phyloP scores from a whole-genome alignment of 345 rosid species.

The Eucalyptus cloeziana region DNA sequence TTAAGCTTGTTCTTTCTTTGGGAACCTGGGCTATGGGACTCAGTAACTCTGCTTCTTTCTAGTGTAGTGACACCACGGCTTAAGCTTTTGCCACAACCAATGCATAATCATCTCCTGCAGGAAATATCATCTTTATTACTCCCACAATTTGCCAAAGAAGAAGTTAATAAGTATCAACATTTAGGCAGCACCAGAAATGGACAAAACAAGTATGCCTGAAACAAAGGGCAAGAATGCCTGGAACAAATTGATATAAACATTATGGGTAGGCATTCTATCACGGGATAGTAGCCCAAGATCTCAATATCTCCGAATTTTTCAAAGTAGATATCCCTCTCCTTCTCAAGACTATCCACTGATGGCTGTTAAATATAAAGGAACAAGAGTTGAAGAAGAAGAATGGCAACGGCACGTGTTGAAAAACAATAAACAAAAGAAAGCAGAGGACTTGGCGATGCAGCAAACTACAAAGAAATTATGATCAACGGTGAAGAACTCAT shows the following conservation, averaged over 20 bases:
- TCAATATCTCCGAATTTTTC: slow-evolving; percentile 56
- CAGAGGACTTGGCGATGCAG: no score
- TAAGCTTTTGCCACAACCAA: background rate
- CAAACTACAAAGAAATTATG: no score
- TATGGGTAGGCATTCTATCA: slow-evolving; percentile 24
- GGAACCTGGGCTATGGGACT: slow-evolving; percentile 63
- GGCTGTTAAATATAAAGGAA: no score
- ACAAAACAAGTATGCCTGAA: background rate
- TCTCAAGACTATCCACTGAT: slow-evolving; percentile 75
- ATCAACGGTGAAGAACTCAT: no score
- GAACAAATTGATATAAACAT: no score
- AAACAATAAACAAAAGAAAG: no score
- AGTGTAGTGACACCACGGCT: slow-evolving; percentile 2
- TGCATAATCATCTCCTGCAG: background rate
- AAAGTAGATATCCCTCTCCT: slow-evolving; percentile 89
- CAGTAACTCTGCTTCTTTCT: slow-evolving; percentile 22
- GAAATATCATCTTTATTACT: background rate
- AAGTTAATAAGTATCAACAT: no score
- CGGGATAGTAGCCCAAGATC: slow-evolving; percentile 59
- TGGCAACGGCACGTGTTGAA: no score
- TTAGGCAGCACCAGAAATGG: background rate
- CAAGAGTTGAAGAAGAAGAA: no score
- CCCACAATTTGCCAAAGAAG: background rate
- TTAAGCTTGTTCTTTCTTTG: slow-evolving; percentile 37
- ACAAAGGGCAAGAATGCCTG: no score